Conservation (phyloP, 768 basidiomycete species). For the Boletus pseudopeckii region DNA sequence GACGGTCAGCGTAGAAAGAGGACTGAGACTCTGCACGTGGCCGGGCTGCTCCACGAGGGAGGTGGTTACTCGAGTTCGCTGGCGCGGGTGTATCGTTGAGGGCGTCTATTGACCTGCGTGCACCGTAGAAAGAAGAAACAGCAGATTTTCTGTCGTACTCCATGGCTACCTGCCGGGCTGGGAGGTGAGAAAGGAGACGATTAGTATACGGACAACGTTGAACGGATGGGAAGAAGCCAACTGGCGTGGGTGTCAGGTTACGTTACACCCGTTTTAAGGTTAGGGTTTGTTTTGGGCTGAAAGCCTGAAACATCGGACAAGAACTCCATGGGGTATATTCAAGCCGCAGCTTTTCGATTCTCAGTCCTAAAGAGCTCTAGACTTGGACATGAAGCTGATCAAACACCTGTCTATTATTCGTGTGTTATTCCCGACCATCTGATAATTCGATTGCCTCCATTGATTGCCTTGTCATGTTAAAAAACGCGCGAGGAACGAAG, state of each 20-base stretch:
- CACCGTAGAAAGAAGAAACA: conserved; percentile 76
- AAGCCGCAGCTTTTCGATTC: background rate
- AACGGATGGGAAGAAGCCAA: conserved; percentile 11
- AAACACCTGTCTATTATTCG: background rate
- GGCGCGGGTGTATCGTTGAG: conserved; percentile 47
- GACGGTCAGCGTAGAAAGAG: conserved; percentile 53
- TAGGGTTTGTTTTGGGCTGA: conserved; percentile 21
- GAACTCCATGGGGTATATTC: background rate
- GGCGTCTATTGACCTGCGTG: conserved; percentile 58
- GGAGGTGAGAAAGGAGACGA: background rate
- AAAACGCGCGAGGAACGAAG: background rate
- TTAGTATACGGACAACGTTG: background rate
- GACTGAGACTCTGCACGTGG: conserved; percentile 67
- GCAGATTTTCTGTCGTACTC: conserved; percentile 76
- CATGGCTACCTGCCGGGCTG: conserved; percentile 38
- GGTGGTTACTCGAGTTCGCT: conserved; percentile 12
- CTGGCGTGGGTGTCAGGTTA: background rate
- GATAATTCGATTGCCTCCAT: no score
- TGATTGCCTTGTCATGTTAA: background rate
- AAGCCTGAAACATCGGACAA: conserved; percentile 3
- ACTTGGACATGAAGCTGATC: background rate
- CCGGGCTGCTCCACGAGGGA: conserved; percentile 35
- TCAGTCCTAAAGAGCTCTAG: background rate
- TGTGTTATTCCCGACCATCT: no score
- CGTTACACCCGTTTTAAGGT: conserved; percentile 12